Percentiles rank a stretch among this genome's conserved stretches.
These are phyloP conservation scores for Metschnikowia henanensis DNA, from an alignment of 805 yeast species.

Conservation along the genomic window DNA sequence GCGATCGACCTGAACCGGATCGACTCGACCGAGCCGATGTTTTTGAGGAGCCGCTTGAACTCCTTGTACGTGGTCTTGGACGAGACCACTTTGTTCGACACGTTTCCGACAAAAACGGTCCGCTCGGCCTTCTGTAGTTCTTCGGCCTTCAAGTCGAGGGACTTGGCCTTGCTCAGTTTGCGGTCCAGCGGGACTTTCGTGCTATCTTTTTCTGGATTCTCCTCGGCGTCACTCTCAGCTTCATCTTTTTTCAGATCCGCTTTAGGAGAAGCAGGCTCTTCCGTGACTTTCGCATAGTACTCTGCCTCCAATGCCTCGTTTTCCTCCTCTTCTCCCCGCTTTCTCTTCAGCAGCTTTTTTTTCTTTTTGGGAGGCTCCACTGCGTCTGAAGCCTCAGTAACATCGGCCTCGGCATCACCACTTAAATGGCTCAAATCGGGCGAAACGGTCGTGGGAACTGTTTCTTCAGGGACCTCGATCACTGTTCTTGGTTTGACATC, in stretches of 20 bases:
- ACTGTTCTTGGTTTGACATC: conserved; percentile 34
- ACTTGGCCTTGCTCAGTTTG: conserved; percentile 38
- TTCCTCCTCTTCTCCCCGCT: conserved; percentile 6
- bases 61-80: conserved; percentile 58
- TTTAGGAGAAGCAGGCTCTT: conserved; percentile 1
- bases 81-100: conserved; percentile 63
- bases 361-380: not conserved
- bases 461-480: conserved; percentile 21
- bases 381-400: not conserved
- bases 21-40: conserved; percentile 60
- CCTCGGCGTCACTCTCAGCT: no score
- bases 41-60: conserved; percentile 63
- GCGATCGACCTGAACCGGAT: conserved; percentile 92
- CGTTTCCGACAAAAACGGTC: conserved; percentile 87
- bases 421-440: no score
- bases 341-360: conserved; percentile 4
- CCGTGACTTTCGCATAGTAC: conserved; percentile 17
- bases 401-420: no score
- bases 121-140: conserved; percentile 82
- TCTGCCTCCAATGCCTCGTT: conserved; percentile 15
- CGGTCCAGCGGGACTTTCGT: conserved; percentile 22
- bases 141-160: conserved; percentile 60
- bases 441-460: no score
- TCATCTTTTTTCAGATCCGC: conserved; percentile 40
- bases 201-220: no score